These are phyloP conservation scores for Beta corolliflora DNA, from an alignment of 179 eudicot species.

Conservation along the genomic window DNA sequence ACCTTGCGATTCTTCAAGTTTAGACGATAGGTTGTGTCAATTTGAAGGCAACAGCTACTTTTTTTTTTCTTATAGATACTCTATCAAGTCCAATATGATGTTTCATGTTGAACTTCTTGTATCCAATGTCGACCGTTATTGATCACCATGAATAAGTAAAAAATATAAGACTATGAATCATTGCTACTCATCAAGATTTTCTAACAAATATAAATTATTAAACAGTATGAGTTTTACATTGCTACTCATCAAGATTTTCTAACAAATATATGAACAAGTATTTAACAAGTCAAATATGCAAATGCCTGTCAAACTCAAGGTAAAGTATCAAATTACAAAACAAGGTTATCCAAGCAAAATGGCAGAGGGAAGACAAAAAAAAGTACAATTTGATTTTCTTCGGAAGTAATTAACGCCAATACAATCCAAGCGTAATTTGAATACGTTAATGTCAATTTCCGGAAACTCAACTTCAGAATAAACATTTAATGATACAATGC, in stretches of 20 bases:
- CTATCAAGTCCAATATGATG: too few species aligned
- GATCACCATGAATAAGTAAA: too few species aligned
- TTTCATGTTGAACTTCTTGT: too few species aligned
- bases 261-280: too few species aligned
- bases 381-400: too few species aligned
- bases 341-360: neutral
- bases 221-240: neutral
- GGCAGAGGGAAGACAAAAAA: too few species aligned
- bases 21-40: neutral
- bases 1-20: neutral
- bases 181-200: too few species aligned
- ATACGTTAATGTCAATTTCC: neutral
- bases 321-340: neutral
- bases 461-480: neutral
- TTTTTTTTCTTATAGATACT: too few species aligned
- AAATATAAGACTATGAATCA: too few species aligned
- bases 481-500: neutral
- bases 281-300: neutral
- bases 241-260: neutral
- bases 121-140: too few species aligned
- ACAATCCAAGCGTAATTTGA: neutral
- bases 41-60: neutral
- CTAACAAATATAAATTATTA: too few species aligned
- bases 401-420: too few species aligned
- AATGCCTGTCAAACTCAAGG: neutral